Evolutionary conservation across 257 asterid species (phyloP), one percentile per base, ranked within the genome.

Genomic region (Perilla frutescens): DNA sequence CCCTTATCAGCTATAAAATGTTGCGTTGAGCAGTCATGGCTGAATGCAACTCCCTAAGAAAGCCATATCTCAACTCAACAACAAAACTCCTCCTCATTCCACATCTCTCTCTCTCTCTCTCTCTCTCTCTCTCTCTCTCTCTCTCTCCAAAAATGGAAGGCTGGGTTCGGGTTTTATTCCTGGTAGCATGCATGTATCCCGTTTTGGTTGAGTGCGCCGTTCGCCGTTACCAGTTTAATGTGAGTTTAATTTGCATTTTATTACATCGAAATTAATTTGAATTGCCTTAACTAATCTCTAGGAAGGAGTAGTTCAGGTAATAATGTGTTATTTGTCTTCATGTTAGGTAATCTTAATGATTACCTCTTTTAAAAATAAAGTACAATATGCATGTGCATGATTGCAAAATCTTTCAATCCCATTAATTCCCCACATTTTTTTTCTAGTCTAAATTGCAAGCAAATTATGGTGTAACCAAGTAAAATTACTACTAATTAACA

Each of bases 181-280:
- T 92, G 70, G 78, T 85, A 32, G 67, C 87, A 53, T 77, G 75
- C 50, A 71, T 85, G 4, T 15, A 69, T 60, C 91, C 91, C 0
- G 70, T 77, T 32, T 4, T 83, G 5, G 90, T 84, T 20, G 83
- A 90, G 45, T 81, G 83, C 68, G 75, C 78, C 36, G 89, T 91
- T 81, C 97, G 98, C 11, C 89, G 77, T 61, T 93, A 90, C 85
- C 91, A 85, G 76, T 91, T 93, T 76, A 88, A 93, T 53, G 98
- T 91, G 81, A 90, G 98, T 80, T 50, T 6, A 2, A 10, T 15
- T 36, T 72, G 49, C 39, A 49, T 55, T 41, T 39, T 39, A 39
- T 60, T 6, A 37, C 43, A 32, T 31, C 43, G 26, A 1, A 20
- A 20, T 20, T 20, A 20, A 1, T 20, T 20, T 20, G 26, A 20